Conservation (phyloP, 2,329 filamentous ascomycete genomes). For the Botrytis galanthina region DNA sequence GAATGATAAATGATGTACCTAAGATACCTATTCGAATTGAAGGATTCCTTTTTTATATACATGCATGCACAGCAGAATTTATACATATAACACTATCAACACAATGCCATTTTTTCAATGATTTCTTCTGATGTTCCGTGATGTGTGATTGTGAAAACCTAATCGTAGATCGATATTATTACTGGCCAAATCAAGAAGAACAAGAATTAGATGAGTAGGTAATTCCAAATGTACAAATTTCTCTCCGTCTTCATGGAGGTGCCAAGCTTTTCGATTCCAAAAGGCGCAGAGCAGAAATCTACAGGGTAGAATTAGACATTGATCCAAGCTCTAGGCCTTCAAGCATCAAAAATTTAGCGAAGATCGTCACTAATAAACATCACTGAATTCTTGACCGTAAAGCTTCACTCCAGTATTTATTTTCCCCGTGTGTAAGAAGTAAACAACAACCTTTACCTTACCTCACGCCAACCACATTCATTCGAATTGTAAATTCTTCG, state of each 20-base stretch:
- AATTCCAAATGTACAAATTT: background rate
- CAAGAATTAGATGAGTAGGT: background rate
- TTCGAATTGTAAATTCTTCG: background rate
- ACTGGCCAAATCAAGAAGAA: background rate
- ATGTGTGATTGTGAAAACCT: background rate
- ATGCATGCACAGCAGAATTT: background rate
- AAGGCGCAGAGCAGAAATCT: background rate
- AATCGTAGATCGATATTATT: background rate
- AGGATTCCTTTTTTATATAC: background rate
- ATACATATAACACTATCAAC: background rate
- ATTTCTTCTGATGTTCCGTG: background rate
- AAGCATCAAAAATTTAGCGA: slow-evolving; percentile 7
- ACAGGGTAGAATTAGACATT: background rate
- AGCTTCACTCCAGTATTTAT: slow-evolving; percentile 7
- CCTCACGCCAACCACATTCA: background rate
- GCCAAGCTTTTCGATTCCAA: background rate
- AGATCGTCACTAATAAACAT: slow-evolving; percentile 13
- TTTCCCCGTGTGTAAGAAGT: background rate
- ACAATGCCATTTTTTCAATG: background rate
- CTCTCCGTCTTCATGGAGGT: background rate
- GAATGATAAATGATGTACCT: background rate
- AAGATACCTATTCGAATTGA: background rate
- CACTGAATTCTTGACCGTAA: slow-evolving; percentile 7
- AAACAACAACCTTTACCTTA: background rate
- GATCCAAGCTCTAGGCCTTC: slow-evolving; percentile 6